phyloP scores from a whole-genome alignment of 2,329 filamentous ascomycete genomes.

The Pleurostoma richardsiae region DNA sequence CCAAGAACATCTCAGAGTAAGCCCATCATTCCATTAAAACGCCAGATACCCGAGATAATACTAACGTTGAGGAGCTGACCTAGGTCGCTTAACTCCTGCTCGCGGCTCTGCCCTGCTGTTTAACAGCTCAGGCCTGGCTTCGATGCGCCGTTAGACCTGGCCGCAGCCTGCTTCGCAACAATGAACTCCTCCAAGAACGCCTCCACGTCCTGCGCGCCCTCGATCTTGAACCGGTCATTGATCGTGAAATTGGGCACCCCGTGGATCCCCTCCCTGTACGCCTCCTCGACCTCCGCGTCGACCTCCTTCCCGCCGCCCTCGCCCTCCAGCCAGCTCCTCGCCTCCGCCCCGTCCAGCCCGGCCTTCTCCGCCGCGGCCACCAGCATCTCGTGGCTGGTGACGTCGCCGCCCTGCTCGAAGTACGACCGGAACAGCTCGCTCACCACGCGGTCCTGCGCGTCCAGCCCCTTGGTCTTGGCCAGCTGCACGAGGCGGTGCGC shows the following conservation, averaged over 20 bases:
- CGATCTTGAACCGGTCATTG: conserved; percentile 60
- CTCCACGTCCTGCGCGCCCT: conserved; percentile 66
- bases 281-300: conserved; percentile 48
- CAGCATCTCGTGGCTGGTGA: conserved; percentile 52
- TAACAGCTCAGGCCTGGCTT: too few species aligned
- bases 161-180: conserved; percentile 30
- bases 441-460: conserved; percentile 55
- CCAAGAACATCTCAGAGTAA: not conserved
- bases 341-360: conserved; percentile 47
- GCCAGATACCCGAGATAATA: too few species aligned
- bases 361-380: conserved; percentile 45
- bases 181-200: conserved; percentile 64
- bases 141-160: too few species aligned
- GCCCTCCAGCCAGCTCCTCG: conserved; percentile 46
- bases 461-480: conserved; percentile 43
- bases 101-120: too few species aligned
- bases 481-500: conserved; percentile 74
- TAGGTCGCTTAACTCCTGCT: too few species aligned
- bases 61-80: too few species aligned
- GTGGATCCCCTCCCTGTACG: conserved; percentile 45
- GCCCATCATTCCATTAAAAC: not conserved
- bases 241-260: conserved; percentile 75
- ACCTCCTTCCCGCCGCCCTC: conserved; percentile 53
- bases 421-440: conserved; percentile 60
- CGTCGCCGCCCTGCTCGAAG: conserved; percentile 60